A percentile compares a stretch with the other conserved stretches of the same genome.
Conservation (phyloP, 2,329 filamentous ascomycete genomes). For the Fusarium clavum region DNA sequence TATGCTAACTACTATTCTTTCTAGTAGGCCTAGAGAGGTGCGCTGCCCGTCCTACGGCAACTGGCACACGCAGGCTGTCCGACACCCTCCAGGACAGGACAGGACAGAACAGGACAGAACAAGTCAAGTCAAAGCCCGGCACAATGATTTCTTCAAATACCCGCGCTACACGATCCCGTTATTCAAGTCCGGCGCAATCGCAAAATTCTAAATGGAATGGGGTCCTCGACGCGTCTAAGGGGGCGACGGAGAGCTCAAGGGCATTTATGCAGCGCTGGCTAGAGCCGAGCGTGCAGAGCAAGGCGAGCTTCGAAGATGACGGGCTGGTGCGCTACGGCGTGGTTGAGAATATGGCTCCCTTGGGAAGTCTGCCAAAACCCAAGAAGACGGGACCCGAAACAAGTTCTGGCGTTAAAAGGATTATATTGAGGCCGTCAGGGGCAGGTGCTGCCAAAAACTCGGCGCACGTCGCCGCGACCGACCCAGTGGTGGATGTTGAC, state of each 20-base stretch:
- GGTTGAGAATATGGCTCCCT: slow-evolving; percentile 83
- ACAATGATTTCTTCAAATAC: slow-evolving; percentile 58
- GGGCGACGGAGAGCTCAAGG: slow-evolving; percentile 54
- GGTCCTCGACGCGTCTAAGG: slow-evolving; percentile 54
- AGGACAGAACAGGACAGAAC: slow-evolving; percentile 11
- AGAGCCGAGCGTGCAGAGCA: slow-evolving; percentile 68
- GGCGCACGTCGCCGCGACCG: slow-evolving; percentile 35
- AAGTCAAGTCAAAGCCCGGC: slow-evolving; percentile 22
- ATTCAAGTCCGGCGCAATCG: slow-evolving; percentile 63
- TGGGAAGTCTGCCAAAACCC: slow-evolving; percentile 77
- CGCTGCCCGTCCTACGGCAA: slow-evolving; percentile 46
- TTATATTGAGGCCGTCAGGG: slow-evolving; percentile 59
- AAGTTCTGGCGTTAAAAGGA: slow-evolving; percentile 54
- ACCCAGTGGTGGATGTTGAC: slow-evolving; percentile 42
- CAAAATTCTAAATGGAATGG: slow-evolving; percentile 48
- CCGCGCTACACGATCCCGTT: slow-evolving; percentile 66
- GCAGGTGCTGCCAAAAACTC: slow-evolving; percentile 45
- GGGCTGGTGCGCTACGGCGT: slow-evolving; percentile 80
- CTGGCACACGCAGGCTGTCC: slow-evolving; percentile 28
- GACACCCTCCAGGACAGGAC: not conserved
- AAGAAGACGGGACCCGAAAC: slow-evolving; percentile 53
- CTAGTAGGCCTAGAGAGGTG: slow-evolving; percentile 49
- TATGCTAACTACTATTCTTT: slow-evolving; percentile 31
- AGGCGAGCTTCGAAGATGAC: slow-evolving; percentile 81
- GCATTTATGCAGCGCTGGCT: slow-evolving; percentile 68